Evolutionary conservation across 805 yeast species (phyloP), one percentile per base, ranked within the genome.

Genomic region (Saccharomyces kudriavzevii): DNA sequence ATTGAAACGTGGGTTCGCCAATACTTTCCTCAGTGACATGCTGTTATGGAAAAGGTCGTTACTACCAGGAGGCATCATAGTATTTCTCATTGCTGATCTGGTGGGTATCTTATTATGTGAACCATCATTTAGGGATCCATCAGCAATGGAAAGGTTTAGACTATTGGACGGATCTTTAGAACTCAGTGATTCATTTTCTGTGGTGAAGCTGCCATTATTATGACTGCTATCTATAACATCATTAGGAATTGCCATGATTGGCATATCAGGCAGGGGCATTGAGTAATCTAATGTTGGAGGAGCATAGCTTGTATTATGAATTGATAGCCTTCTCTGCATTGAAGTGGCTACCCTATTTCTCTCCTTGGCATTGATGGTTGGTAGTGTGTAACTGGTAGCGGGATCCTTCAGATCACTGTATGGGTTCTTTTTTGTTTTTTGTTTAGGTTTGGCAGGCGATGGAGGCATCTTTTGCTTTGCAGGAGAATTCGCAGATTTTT

Each of bases 311-410:
- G 64, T 58, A 47, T 71, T 61, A 52, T 73, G 76, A 30, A 77
- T 68, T 2, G 80, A 76, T 55, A 77, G 66, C 53, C 80, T 62
- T 51, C 80, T 62, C 52, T 76, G 76, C 73, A 74, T 74, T 22
- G 74, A 65, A 14, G 70, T 64, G 1, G 74, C 76, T 54, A 73
- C 70, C 58, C 70, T 73, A 30, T 66, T 73, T 54, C 70, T 68
- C 45, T 69, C 73, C 49, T 64, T 64, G 26, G 68, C 63, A 52
- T 66, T 67, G 26, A 73, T 68, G 14, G 65, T 63, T 1, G 75
- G 77, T 25, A 73, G 49, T 40, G 60, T 57, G 14, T 62, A 49
- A 40, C 54, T 55, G 46, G 53, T 40, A 5, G 57, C 48, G 2
- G 58, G 51, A 13, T 51, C 57, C 30, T 59, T 58, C 51, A 62